Conservation (phyloP, 306 rosid genomes). For the Malus asiatica region DNA sequence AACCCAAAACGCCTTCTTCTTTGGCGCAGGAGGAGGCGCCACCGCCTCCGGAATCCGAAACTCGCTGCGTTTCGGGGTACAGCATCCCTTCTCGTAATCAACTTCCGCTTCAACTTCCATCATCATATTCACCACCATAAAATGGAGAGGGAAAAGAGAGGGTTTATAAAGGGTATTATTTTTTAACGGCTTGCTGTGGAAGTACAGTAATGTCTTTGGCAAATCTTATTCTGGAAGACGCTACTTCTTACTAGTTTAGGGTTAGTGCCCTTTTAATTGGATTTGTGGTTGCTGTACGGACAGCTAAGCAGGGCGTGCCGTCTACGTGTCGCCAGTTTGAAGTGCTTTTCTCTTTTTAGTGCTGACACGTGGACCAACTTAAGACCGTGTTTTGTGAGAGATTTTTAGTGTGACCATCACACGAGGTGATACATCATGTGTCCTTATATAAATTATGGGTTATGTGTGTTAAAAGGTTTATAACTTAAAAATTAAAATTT, state of each 20-base stretch:
- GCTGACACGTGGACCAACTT: not conserved
- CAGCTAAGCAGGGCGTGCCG: not conserved
- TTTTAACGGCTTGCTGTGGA: not conserved
- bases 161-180: not conserved
- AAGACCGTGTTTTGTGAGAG: not conserved
- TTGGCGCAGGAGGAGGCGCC: slow-evolving; percentile 57
- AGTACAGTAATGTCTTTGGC: not conserved
- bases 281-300: not conserved
- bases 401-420: too few species aligned
- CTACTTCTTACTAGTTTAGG: not conserved
- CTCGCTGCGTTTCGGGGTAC: slow-evolving; percentile 57
- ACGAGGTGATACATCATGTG: too few species aligned
- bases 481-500: too few species aligned
- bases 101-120: not conserved
- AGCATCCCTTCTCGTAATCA: slow-evolving; percentile 16
- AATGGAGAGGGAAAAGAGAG: not conserved
- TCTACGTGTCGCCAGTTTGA: slow-evolving; percentile 1
- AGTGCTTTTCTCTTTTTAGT: not conserved
- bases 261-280: not conserved
- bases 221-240: slow-evolving; percentile 18
- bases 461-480: too few species aligned
- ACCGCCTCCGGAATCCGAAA: slow-evolving; percentile 30
- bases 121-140: not conserved
- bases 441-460: too few species aligned
- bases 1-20: slow-evolving; percentile 38